Base-by-base conservation (phyloP, 2,329 filamentous ascomycete species). In the Nemania bipapillata region DNA sequence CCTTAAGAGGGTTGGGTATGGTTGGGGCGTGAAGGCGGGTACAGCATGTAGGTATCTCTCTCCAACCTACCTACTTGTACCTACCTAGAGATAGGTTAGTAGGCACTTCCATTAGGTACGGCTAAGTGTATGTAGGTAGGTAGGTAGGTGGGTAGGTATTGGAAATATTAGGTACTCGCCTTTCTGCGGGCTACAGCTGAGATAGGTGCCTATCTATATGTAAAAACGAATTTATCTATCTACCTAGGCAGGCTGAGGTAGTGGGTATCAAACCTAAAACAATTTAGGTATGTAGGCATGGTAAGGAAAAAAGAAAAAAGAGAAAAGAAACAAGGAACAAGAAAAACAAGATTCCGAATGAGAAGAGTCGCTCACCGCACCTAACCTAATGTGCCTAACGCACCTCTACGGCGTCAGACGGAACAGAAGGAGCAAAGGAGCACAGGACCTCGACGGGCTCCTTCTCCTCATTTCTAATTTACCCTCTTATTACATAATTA, bases 381-480 rank as follows among this genome's bases (percentile, higher is more conserved):
- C 40, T 53, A 53, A 58, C 50, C 40, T 53, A 53, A 58, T 22
- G 17, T 45, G 24, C 26, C 40, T 42, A 67, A 60, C 37, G 64
- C 61, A 63, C 26, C 26, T 57, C 45, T 40, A 68, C 57, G 49
- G 61, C 57, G 57, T 59, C 65, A 54, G 50, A 54, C 53, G 32
- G 17, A 49, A 56, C 47, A 22, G 65, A 60, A 66, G 45, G 32
- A 52, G 42, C 50, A 35, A 50, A 50, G 53, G 53, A 56, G 53
- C 32, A 37, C 20, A 24, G 9, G 32, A 11, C 30, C 32, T 40
- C 32, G 32, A 40, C 8, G 40, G n/a, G 49, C 22, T 24, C 52
- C 47, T 73, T 71, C 71, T 70, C 57, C 66, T 65, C 62, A 59
- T 53, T 54, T 28, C 9, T 22, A 47, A 50, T 55, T 58, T 65